Base-by-base conservation (phyloP, 805 yeast genomes). In the Yarrowia yakushimensis region DNA sequence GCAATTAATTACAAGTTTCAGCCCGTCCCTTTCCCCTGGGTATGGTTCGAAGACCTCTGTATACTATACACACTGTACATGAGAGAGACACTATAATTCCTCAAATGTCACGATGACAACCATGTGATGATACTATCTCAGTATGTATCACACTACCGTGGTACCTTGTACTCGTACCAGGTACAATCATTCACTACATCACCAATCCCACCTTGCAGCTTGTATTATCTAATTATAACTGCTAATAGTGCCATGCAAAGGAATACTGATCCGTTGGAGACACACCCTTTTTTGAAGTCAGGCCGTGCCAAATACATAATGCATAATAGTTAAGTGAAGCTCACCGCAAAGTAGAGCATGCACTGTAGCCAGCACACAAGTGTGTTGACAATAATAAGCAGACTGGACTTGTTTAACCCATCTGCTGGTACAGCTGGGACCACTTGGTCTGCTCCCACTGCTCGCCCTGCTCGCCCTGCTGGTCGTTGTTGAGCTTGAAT, bases 401-500 rank as follows among this genome's bases (percentile, higher is more conserved):
- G 20, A 34, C 20, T 2, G 20, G 20, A 6, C 6, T 1, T 9
- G 41, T 10, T 55, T 55, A 55, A 55, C 61, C 61, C 48, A 55
- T 41, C 61, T 55, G 61, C 61, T 55, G 48, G 61, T 55, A 55
- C 22, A 55, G 48, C 46, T 55, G 61, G 23, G 61, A 55, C 61
- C 46, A 55, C 46, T 39, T 39, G 61, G 61, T 41, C 48, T 55
- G 61, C 48, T 55, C 61, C 61, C 46, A 39, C 30, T 55, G 48
- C 37, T 55, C 61, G 28, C 48, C 48, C 30, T 55, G 48, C 37
- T 55, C 61, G 28, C 48, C 48, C 48, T 55, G 77, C 28, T 73
- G 67, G 65, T 73, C 76, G 66, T 71, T 72, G 67, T 71, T 72
- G 48, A 74, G 69, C 37, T 72, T 74, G 85, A 93, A 96, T 69